Percentiles rank a stretch among this genome's conserved stretches.
phyloP scores from a whole-genome alignment of 2,329 filamentous ascomycete species.

The Cladosporium halotolerans region DNA sequence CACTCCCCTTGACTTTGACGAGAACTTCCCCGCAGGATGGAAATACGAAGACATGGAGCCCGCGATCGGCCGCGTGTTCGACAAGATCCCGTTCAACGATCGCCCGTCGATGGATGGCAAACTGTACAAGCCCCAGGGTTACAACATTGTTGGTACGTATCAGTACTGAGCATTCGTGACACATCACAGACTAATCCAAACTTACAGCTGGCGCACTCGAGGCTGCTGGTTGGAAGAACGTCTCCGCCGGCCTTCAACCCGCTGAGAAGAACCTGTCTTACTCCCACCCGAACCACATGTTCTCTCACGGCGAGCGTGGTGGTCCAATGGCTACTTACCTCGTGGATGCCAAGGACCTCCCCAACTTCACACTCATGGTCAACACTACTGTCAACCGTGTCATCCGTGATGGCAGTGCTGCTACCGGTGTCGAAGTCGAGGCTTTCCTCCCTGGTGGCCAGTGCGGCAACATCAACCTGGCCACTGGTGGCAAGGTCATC shows the following conservation, averaged over 20 bases:
- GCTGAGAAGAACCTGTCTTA: slow-evolving; percentile 60
- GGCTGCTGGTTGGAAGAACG: slow-evolving; percentile 55
- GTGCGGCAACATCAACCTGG: slow-evolving; percentile 55
- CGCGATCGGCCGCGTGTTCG: slow-evolving; percentile 58
- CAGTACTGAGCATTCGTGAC: too few relatives aligned
- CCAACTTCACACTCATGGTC: slow-evolving; percentile 62
- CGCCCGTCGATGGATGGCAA: slow-evolving; percentile 57
- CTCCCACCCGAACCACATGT: slow-evolving; percentile 62
- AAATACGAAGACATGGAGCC: slow-evolving; percentile 55
- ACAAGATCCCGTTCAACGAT: slow-evolving; percentile 64
- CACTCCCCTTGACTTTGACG: slow-evolving; percentile 61
- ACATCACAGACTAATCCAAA: not conserved
- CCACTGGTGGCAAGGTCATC: slow-evolving; percentile 57
- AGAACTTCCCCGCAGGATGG: slow-evolving; percentile 68
- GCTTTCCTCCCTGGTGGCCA: slow-evolving; percentile 48
- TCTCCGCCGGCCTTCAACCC: slow-evolving; percentile 55
- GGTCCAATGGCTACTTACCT: slow-evolving; percentile 69
- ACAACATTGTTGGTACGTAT: slow-evolving; percentile 47
- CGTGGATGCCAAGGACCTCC: slow-evolving; percentile 51
- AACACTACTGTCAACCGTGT: slow-evolving; percentile 62
- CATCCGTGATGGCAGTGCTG: slow-evolving; percentile 55
- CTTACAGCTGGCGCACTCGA: slow-evolving; percentile 46
- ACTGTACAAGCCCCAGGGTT: slow-evolving; percentile 62
- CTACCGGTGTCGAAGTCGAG: slow-evolving; percentile 64
- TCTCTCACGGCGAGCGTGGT: slow-evolving; percentile 57